Conservation (phyloP, 2,329 filamentous ascomycete species). For the Zymoseptoria crescenta region DNA sequence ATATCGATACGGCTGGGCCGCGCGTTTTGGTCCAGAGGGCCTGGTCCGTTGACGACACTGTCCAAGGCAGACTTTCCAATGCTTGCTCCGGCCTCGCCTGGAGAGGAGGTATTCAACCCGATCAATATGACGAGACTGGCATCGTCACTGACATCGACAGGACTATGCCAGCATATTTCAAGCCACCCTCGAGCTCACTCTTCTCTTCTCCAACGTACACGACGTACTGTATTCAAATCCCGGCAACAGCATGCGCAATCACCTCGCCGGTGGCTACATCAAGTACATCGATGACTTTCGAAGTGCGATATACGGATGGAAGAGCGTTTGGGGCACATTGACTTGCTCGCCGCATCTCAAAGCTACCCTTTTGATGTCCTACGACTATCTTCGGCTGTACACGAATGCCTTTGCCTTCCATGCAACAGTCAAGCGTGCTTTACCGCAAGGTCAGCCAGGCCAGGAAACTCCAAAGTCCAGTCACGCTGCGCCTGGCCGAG, state of each 20-base stretch:
- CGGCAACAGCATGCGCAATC: slow-evolving; percentile 60
- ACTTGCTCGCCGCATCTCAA: slow-evolving; percentile 60
- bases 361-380: slow-evolving; percentile 59
- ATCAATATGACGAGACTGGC: not conserved
- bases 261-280: slow-evolving; percentile 64
- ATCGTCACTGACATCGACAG: not conserved
- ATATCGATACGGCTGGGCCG: slow-evolving; percentile 65
- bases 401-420: slow-evolving; percentile 71
- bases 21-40: slow-evolving; percentile 66
- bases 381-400: slow-evolving; percentile 65
- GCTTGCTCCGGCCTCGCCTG: slow-evolving; percentile 49
- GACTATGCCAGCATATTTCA: slow-evolving; percentile 42
- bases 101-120: slow-evolving; percentile 54
- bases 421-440: slow-evolving; percentile 50
- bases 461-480: slow-evolving; percentile 15
- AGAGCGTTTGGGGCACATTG: slow-evolving; percentile 59
- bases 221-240: slow-evolving; percentile 67
- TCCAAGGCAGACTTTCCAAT: slow-evolving; percentile 61
- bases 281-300: slow-evolving; percentile 70
- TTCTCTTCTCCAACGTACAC: slow-evolving; percentile 66
- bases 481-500: slow-evolving; percentile 17
- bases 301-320: slow-evolving; percentile 61
- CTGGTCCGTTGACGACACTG: slow-evolving; percentile 57
- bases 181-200: slow-evolving; percentile 62
- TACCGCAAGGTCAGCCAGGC: slow-evolving; percentile 27